Conservation (phyloP, 768 basidiomycete genomes). For the Lactifluus hygrophoroides region DNA sequence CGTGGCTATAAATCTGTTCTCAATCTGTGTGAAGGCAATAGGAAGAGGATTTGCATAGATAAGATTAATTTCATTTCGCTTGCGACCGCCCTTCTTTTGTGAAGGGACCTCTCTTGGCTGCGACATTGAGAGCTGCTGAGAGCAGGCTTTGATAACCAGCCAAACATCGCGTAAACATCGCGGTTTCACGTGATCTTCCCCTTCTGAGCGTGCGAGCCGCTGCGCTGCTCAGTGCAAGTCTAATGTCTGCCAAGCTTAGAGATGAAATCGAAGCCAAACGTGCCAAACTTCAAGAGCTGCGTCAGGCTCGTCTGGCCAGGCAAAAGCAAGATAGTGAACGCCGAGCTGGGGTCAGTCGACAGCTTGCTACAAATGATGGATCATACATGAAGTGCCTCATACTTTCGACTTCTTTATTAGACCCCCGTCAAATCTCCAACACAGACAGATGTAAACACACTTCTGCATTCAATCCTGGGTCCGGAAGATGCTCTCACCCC, state of each 20-base stretch:
- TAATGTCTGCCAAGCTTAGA: slow-evolving; percentile 59
- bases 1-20: slow-evolving; percentile 32
- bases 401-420: neutral
- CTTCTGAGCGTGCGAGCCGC: too few species aligned
- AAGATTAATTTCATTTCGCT: slow-evolving; percentile 54
- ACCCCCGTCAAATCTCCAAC: slow-evolving; percentile 26
- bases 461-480: slow-evolving; percentile 54
- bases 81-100: slow-evolving; percentile 41
- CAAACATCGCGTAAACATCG: slow-evolving; percentile 22
- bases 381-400: slow-evolving; percentile 23
- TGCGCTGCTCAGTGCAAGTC: neutral
- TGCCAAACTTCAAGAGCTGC: slow-evolving; percentile 76
- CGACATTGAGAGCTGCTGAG: slow-evolving; percentile 20
- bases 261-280: slow-evolving; percentile 89
- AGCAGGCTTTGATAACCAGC: neutral
- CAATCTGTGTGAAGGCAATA: slow-evolving; percentile 38
- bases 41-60: slow-evolving; percentile 72
- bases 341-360: slow-evolving; percentile 32
- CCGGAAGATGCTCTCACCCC: slow-evolving; percentile 34
- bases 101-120: neutral
- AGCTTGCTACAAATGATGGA: slow-evolving; percentile 28
- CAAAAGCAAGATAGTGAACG: slow-evolving; percentile 49
- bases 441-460: slow-evolving; percentile 58
- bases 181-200: neutral
- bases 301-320: slow-evolving; percentile 66